phyloP scores from a whole-genome alignment of 83 land plant genomes.

The Larix sibirica region DNA sequence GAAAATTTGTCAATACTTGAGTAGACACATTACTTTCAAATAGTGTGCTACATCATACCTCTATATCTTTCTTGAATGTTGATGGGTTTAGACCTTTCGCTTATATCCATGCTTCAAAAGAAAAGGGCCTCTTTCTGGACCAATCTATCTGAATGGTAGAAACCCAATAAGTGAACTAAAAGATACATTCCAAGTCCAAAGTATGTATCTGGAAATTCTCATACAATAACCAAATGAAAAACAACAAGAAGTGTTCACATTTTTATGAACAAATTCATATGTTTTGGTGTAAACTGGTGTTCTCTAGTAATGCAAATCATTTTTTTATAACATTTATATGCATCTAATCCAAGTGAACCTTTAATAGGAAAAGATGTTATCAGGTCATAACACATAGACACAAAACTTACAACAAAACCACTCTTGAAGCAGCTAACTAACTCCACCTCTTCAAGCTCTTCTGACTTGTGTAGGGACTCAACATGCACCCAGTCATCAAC shows the following conservation, averaged over 20 bases:
- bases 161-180: constrained; percentile 62
- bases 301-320: background rate
- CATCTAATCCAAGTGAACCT: background rate
- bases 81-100: constrained; percentile 55
- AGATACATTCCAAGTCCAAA: constrained; percentile 37
- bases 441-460: constrained; percentile 51
- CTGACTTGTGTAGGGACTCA: constrained; percentile 32
- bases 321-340: background rate
- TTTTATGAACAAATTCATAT: background rate
- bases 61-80: constrained; percentile 34
- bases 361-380: background rate
- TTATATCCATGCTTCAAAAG: constrained; percentile 68
- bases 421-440: constrained; percentile 49
- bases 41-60: constrained; percentile 18
- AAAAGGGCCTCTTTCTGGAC: constrained; percentile 52
- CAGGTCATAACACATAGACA: background rate
- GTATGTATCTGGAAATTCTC: background rate
- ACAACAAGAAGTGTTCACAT: background rate
- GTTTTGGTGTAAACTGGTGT: too few relatives aligned
- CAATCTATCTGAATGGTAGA: constrained; percentile 53
- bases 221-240: background rate
- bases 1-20: background rate
- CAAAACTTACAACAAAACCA: constrained; percentile 59
- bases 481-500: constrained; percentile 56
- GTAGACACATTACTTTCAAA: background rate